Percentiles rank a stretch among this genome's conserved stretches.
These are phyloP conservation scores for Russula ochroleuca DNA, from an alignment of 768 basidiomycete genomes.

Conservation along the genomic window DNA sequence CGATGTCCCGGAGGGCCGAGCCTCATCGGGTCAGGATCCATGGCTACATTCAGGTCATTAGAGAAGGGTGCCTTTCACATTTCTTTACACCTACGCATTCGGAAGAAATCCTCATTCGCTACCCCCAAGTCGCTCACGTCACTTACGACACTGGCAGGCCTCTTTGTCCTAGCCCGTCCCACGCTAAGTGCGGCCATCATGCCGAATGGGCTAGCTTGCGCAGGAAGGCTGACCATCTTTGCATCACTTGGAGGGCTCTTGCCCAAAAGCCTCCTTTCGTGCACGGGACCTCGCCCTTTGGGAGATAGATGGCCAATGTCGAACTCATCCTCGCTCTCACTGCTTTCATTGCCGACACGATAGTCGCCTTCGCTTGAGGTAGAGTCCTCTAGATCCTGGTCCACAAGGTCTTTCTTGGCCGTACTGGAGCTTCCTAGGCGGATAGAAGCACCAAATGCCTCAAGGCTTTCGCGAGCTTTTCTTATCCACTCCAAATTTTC, in stretches of 20 bases:
- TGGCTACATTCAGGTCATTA: constrained; percentile 8
- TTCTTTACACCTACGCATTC: constrained; percentile 32
- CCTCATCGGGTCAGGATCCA: constrained; percentile 15
- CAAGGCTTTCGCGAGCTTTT: constrained; percentile 63
- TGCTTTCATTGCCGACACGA: constrained; percentile 31
- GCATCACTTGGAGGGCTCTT: constrained; percentile 35
- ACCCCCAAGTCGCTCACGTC: constrained; percentile 40
- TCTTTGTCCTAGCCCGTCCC: constrained; percentile 35
- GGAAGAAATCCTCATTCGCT: constrained; percentile 65
- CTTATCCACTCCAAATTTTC: constrained; percentile 75
- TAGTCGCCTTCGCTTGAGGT: constrained; percentile 42
- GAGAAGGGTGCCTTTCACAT: not conserved
- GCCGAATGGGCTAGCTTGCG: constrained; percentile 65
- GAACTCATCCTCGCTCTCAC: constrained; percentile 33
- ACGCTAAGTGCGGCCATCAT: constrained; percentile 64
- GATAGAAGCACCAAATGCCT: constrained; percentile 64
- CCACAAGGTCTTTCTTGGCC: constrained; percentile 42
- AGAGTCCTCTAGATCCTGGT: constrained; percentile 26
- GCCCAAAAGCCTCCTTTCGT: constrained; percentile 22
- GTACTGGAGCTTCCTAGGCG: constrained; percentile 54
- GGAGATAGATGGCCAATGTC: constrained; percentile 35
- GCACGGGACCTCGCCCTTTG: constrained; percentile 38
- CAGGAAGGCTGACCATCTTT: constrained; percentile 56
- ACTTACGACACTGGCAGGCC: constrained; percentile 27
- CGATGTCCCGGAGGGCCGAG: constrained; percentile 22